Conservation (phyloP, 768 basidiomycete genomes). For the Neoboletus brunneissimus region DNA sequence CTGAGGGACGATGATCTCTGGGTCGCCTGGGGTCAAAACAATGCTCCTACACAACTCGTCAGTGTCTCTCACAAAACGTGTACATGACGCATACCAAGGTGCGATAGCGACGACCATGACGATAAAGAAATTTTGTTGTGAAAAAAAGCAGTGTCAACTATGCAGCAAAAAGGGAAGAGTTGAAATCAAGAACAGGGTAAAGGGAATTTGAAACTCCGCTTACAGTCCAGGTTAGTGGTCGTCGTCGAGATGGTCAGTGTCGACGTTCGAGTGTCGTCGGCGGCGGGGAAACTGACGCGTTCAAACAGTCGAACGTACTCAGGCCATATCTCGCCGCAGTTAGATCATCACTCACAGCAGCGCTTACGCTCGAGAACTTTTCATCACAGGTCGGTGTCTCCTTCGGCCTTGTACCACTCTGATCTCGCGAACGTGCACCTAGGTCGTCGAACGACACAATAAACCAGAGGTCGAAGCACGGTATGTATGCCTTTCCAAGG, state of each 20-base stretch:
- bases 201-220: conserved; percentile 46
- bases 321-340: conserved; percentile 96
- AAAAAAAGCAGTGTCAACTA: conserved; percentile 6
- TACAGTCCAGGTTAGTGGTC: conserved; percentile 4
- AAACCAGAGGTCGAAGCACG: conserved; percentile 92
- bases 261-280: not conserved
- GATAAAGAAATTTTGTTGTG: conserved; percentile 34
- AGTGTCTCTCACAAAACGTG: conserved; percentile 3
- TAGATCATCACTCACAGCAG: conserved; percentile 94
- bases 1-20: conserved; percentile 54
- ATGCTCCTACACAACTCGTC: conserved; percentile 50
- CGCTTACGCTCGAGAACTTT: conserved; percentile 96
- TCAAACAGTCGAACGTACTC: conserved; percentile 82
- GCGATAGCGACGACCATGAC: conserved; percentile 62
- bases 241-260: conserved; percentile 49
- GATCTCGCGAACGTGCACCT: conserved; percentile 1
- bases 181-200: not conserved
- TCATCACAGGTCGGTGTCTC: conserved; percentile 62
- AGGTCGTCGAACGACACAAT: conserved; percentile 97
- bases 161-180: conserved; percentile 1
- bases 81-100: conserved; percentile 51
- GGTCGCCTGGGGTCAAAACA: conserved; percentile 54
- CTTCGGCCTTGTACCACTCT: conserved; percentile 4
- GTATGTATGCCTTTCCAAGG: conserved; percentile 40
- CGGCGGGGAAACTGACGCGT: conserved; percentile 9